Conservation (phyloP, 2,329 filamentous ascomycete genomes). For the Mariannaea sp. region DNA sequence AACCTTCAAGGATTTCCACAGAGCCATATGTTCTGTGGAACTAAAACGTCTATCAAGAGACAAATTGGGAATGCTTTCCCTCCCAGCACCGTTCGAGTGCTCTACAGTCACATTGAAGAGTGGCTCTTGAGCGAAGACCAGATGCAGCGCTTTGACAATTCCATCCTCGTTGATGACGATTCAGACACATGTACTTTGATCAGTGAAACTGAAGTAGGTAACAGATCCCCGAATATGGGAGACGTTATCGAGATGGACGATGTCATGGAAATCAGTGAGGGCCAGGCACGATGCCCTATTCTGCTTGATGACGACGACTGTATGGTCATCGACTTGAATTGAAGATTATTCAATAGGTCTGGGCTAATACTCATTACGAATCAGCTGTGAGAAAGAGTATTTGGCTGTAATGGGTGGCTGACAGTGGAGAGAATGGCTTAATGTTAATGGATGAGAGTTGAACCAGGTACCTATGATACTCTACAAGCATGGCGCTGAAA, state of each 20-base stretch:
- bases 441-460: slow-evolving; percentile 6
- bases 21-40: slow-evolving; percentile 60
- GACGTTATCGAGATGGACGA: slow-evolving; percentile 34
- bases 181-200: slow-evolving; percentile 21
- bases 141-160: slow-evolving; percentile 32
- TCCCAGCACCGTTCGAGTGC: slow-evolving; percentile 56
- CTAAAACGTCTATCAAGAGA: slow-evolving; percentile 50
- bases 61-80: slow-evolving; percentile 85
- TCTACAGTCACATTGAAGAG: slow-evolving; percentile 54
- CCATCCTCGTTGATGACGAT: slow-evolving; percentile 35
- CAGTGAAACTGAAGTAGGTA: slow-evolving; percentile 10
- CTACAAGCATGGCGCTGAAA: too few relatives aligned
- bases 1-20: slow-evolving; percentile 71
- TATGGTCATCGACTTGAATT: slow-evolving; percentile 33
- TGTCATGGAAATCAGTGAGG: slow-evolving; percentile 9
- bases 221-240: slow-evolving; percentile 34
- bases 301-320: slow-evolving; percentile 9
- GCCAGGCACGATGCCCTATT: neutral
- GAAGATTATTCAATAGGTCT: neutral
- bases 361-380: neutral
- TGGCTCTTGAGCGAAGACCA: slow-evolving; percentile 54
- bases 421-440: neutral
- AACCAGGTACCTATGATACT: neutral
- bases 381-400: neutral
- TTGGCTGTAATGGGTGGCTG: slow-evolving; percentile 9